Conservation (phyloP, 148 eudicot genomes). For the Dianthus caryophyllus region DNA sequence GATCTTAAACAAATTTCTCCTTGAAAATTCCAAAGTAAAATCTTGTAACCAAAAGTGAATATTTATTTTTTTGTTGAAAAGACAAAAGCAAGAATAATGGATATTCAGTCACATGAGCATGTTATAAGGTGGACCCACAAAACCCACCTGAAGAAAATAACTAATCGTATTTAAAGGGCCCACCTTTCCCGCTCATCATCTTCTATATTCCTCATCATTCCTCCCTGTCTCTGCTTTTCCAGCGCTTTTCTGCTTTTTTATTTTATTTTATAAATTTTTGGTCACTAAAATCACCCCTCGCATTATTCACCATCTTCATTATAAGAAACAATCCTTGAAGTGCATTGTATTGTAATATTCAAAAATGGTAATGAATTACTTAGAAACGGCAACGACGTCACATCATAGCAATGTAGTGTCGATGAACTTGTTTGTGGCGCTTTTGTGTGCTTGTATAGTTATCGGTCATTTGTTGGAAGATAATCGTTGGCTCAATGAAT, state of each 20-base stretch:
- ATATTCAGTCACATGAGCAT: not conserved
- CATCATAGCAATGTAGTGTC: slow-evolving; percentile 57
- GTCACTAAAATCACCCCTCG: not conserved
- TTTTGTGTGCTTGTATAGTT: slow-evolving; percentile 61
- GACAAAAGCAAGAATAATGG: not conserved
- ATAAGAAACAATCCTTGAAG: not conserved
- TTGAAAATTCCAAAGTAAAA: not conserved
- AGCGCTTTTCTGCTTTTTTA: not conserved
- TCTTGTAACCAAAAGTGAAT: slow-evolving; percentile 1
- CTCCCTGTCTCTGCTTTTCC: slow-evolving; percentile 4
- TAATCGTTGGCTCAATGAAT: slow-evolving; percentile 67
- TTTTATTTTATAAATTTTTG: not conserved
- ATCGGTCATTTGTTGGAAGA: slow-evolving; percentile 71
- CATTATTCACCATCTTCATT: not conserved
- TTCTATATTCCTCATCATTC: not conserved
- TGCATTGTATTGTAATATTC: no score
- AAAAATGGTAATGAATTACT: not conserved
- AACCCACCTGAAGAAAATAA: slow-evolving; percentile 2
- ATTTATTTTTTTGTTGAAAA: not conserved
- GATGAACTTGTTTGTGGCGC: slow-evolving; percentile 62
- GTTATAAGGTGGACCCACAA: not conserved
- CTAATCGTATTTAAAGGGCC: not conserved
- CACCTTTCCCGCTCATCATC: not conserved
- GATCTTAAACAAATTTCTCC: not conserved
- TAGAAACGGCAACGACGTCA: slow-evolving; percentile 37